A percentile compares a stretch with the other conserved stretches of the same genome.
phyloP scores from a whole-genome alignment of 2,329 filamentous ascomycete genomes.

The Alternaria burnsii region DNA sequence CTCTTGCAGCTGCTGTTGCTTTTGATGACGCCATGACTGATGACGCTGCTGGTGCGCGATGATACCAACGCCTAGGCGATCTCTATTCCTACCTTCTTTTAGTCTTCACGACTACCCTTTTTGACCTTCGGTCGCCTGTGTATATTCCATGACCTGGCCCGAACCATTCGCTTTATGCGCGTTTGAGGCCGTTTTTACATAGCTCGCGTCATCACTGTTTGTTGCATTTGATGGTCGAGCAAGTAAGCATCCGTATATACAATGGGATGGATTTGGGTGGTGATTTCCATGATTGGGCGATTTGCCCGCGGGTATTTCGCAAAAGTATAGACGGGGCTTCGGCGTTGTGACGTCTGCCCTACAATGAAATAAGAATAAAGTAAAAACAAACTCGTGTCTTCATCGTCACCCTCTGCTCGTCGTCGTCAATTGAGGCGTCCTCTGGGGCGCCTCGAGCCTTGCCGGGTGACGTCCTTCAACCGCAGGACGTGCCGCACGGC shows the following conservation, averaged over 20 bases:
- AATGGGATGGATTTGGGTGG: constrained; percentile 23
- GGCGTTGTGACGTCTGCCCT: constrained; percentile 27
- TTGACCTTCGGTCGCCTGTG: constrained; percentile 46
- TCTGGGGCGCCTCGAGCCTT: background rate
- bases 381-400: background rate
- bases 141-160: constrained; percentile 45
- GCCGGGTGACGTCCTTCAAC: constrained; percentile 24
- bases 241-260: constrained; percentile 31
- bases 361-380: constrained; percentile 24
- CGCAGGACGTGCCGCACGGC: constrained; percentile 31
- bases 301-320: constrained; percentile 24
- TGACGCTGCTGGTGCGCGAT: constrained; percentile 47
- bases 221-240: constrained; percentile 17
- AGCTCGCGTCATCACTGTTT: constrained; percentile 19
- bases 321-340: constrained; percentile 37
- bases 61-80: constrained; percentile 33
- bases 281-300: constrained; percentile 24
- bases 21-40: constrained; percentile 49
- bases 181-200: constrained; percentile 37
- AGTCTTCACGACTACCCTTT: constrained; percentile 28
- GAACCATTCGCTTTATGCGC: constrained; percentile 23
- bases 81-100: constrained; percentile 31
- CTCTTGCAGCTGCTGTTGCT: constrained; percentile 21
- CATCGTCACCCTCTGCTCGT: background rate
- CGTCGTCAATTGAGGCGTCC: background rate